A percentile compares a stretch with the other conserved stretches of the same genome.
phyloP scores from a whole-genome alignment of 805 yeast species.

The Maudiozyma barnettii region DNA sequence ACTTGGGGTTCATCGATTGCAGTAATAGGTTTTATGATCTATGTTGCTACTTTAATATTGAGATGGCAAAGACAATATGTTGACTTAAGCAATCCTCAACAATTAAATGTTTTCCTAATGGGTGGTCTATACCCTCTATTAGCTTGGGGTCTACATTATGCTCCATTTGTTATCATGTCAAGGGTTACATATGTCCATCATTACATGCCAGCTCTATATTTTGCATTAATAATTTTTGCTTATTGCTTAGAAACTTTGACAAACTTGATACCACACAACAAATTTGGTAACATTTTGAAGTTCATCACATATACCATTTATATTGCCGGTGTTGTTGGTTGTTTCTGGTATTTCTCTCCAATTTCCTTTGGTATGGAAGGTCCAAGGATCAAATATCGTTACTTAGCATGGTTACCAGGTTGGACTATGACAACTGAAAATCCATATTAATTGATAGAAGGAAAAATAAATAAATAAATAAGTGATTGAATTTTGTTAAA shows the following conservation, averaged over 20 bases:
- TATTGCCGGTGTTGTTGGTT: conserved; percentile 37
- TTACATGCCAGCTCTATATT: conserved; percentile 75
- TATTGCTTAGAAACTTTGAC: conserved; percentile 44
- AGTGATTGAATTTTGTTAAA: neutral
- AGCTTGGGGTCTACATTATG: conserved; percentile 71
- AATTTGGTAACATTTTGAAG: conserved; percentile 20
- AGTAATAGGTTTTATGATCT: conserved; percentile 44
- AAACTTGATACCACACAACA: conserved; percentile 22
- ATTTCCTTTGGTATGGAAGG: conserved; percentile 61
- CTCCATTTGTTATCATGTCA: conserved; percentile 73
- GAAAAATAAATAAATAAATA: neutral
- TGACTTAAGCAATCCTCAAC: conserved; percentile 44
- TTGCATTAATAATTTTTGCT: conserved; percentile 51
- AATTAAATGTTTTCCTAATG: conserved; percentile 47
- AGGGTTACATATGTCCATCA: conserved; percentile 83
- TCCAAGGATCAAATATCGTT: conserved; percentile 30
- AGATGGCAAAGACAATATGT: conserved; percentile 79
- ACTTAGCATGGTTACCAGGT: conserved; percentile 40
- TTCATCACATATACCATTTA: conserved; percentile 32
- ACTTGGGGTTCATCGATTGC: conserved; percentile 67
- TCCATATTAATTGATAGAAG: neutral
- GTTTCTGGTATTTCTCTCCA: conserved; percentile 54
- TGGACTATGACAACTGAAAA: conserved; percentile 35
- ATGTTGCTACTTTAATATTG: conserved; percentile 39
- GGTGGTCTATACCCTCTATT: conserved; percentile 72